These are phyloP conservation scores for Lasiosphaeria miniovina DNA, from an alignment of 495 filamentous ascomycete species.

Conservation along the genomic window DNA sequence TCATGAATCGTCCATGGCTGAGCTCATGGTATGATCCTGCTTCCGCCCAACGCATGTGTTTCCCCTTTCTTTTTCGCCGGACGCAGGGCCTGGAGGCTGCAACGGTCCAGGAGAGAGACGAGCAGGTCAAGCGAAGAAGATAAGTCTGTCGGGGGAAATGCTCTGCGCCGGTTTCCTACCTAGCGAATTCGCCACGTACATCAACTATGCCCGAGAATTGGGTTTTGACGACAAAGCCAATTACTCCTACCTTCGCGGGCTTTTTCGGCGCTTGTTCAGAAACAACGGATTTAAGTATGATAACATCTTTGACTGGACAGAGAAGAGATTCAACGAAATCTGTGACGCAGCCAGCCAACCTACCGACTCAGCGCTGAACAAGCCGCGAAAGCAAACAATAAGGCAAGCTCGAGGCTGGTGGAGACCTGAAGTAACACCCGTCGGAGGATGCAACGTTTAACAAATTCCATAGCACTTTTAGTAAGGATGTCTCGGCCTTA, in stretches of 20 bases:
- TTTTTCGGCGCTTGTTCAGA: constrained; percentile 25
- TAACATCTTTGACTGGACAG: constrained; percentile 28
- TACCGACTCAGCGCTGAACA: neutral
- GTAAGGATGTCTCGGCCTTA: too few species aligned
- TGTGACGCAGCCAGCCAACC: neutral
- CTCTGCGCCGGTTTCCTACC: constrained; percentile 25
- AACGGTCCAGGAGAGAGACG: constrained; percentile 17
- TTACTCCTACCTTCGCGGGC: constrained; percentile 25
- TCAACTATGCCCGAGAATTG: constrained; percentile 25
- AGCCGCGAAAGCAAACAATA: too few species aligned
- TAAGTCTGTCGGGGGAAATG: constrained; percentile 20
- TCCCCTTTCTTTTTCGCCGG: too few species aligned
- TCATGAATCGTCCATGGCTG: too few species aligned
- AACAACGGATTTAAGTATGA: constrained; percentile 24
- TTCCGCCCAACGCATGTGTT: too few species aligned
- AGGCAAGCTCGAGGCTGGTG: too few species aligned
- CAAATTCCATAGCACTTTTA: too few species aligned
- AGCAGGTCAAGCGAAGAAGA: constrained; percentile 24
- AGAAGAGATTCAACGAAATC: constrained; percentile 9
- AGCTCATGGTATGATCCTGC: too few species aligned
- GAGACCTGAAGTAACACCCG: too few species aligned
- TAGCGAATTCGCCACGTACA: constrained; percentile 23
- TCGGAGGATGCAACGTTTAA: too few species aligned
- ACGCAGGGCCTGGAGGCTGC: constrained; percentile 28
- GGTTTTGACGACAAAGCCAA: constrained; percentile 20